Evolutionary conservation across 2,329 filamentous ascomycete genomes (phyloP).

Genomic region (Phaeoacremonium minimum): DNA sequence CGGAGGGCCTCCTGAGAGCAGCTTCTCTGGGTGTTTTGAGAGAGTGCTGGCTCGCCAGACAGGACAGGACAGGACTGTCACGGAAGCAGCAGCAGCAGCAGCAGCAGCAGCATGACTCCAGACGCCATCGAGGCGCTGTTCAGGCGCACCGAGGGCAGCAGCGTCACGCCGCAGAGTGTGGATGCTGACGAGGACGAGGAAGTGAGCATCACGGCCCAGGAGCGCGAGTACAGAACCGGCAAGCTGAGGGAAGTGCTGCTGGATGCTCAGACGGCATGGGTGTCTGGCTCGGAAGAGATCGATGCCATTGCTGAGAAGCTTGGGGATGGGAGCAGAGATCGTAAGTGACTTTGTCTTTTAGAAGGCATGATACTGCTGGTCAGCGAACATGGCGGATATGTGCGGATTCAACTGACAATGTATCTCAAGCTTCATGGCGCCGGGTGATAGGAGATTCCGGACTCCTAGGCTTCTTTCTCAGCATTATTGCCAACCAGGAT

Average conservation of each 20-base stretch:
- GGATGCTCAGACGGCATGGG: slow-evolving; percentile 33
- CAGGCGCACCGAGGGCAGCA: slow-evolving; percentile 21
- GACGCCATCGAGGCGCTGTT: slow-evolving; percentile 32
- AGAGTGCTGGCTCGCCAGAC: background rate
- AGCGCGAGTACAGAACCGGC: slow-evolving; percentile 11
- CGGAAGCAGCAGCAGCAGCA: no score
- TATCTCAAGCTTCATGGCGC: slow-evolving; percentile 48
- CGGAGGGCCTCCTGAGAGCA: no score
- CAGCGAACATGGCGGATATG: no score
- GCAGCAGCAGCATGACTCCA: no score
- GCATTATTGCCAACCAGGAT: slow-evolving; percentile 32
- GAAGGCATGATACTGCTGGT: no score
- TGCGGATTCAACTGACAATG: background rate
- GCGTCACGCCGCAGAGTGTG: slow-evolving; percentile 19
- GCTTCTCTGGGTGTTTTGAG: no score
- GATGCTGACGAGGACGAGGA: slow-evolving; percentile 19
- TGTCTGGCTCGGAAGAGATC: slow-evolving; percentile 33
- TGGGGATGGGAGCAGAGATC: slow-evolving; percentile 51
- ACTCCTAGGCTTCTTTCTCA: slow-evolving; percentile 51
- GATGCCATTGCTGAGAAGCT: slow-evolving; percentile 45
- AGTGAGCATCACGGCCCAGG: slow-evolving; percentile 12
- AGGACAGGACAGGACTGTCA: slow-evolving; percentile 5
- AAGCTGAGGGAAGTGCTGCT: slow-evolving; percentile 31
- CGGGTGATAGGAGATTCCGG: slow-evolving; percentile 53
- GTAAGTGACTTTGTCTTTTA: slow-evolving; percentile 30